Percentiles rank a stretch among this genome's conserved stretches.
Conservation (phyloP, 2,329 filamentous ascomycete species). For the Exophiala sp. region DNA sequence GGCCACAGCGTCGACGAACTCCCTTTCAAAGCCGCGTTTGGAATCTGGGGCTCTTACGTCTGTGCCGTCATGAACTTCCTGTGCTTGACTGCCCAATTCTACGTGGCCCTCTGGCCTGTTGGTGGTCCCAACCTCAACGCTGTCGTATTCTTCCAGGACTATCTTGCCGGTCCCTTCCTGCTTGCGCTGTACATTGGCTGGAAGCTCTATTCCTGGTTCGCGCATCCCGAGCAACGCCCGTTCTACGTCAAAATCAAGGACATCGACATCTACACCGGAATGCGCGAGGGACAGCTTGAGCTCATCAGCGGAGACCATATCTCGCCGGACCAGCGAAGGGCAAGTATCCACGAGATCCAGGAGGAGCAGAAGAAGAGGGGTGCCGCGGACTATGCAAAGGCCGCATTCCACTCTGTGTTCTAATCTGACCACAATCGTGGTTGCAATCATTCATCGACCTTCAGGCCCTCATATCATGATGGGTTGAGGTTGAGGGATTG, state of each 20-base stretch:
- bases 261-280: constrained; percentile 35
- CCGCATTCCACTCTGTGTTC: constrained; percentile 4
- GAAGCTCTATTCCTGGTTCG: constrained; percentile 36
- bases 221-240: constrained; percentile 29
- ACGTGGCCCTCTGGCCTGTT: constrained; percentile 77
- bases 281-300: constrained; percentile 27
- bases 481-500: too few relatives aligned
- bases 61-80: constrained; percentile 72
- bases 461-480: too few relatives aligned
- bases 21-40: constrained; percentile 76
- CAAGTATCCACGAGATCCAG: constrained; percentile 31
- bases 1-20: constrained; percentile 72
- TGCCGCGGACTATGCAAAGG: constrained; percentile 3
- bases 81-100: constrained; percentile 81
- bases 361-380: constrained; percentile 31
- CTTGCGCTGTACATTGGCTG: constrained; percentile 57
- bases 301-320: constrained; percentile 28
- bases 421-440: neutral
- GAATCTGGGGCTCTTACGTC: constrained; percentile 74
- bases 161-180: constrained; percentile 46
- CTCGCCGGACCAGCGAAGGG: constrained; percentile 27
- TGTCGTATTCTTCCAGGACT: constrained; percentile 65
- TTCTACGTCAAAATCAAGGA: constrained; percentile 32
- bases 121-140: constrained; percentile 50
- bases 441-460: too few relatives aligned